Conservation (phyloP, 768 basidiomycete species). For the Suillus alpinus region DNA sequence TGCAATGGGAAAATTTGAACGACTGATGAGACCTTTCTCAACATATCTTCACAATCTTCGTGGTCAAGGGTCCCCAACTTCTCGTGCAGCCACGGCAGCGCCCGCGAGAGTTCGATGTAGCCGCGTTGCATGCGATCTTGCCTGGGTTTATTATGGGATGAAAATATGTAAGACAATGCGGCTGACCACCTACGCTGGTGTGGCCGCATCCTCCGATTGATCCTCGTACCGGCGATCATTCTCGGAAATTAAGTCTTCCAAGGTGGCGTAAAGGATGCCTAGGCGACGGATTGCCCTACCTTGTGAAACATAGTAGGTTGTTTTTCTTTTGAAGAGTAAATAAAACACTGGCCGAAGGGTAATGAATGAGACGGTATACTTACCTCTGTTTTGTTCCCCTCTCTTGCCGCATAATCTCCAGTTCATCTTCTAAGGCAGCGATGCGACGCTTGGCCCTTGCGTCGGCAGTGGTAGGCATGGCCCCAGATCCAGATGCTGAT, state of each 20-base stretch:
- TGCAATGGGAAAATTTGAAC: no score
- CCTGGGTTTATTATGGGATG: no score
- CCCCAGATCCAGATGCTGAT: not conserved
- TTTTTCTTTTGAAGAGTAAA: not conserved
- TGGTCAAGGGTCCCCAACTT: not conserved
- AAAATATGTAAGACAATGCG: no score
- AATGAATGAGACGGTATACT: not conserved
- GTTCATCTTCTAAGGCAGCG: conserved; percentile 1
- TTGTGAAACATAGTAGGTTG: not conserved
- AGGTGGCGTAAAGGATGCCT: not conserved
- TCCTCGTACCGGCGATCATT: not conserved
- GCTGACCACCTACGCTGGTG: not conserved
- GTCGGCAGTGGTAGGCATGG: not conserved
- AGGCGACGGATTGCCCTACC: not conserved
- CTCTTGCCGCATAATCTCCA: not conserved
- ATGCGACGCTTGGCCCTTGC: not conserved
- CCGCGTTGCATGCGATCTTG: not conserved
- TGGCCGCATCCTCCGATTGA: not conserved
- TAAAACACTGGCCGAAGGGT: not conserved
- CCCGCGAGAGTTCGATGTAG: not conserved
- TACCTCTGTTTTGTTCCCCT: not conserved
- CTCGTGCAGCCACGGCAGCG: not conserved
- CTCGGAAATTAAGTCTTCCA: not conserved
- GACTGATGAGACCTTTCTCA: not conserved
- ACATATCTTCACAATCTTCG: not conserved